Percentiles rank a stretch among this genome's conserved stretches.
phyloP scores from a whole-genome alignment of 345 rosid genomes.

The Hibiscus syriacus region DNA sequence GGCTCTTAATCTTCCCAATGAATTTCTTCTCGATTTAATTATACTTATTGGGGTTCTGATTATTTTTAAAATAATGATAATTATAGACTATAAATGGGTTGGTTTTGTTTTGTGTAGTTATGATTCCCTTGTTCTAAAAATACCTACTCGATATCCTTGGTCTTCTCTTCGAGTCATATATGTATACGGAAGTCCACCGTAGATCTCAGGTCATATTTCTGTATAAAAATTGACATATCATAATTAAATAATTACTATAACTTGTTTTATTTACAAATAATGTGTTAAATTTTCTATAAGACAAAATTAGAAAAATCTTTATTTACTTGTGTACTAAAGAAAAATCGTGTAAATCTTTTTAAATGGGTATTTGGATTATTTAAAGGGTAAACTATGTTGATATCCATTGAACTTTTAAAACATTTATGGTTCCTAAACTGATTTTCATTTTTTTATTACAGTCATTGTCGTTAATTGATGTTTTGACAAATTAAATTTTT shows the following conservation, averaged over 20 bases:
- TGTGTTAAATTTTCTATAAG: no score
- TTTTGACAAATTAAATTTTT: no score
- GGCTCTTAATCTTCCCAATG: not conserved
- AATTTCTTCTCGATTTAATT: not conserved
- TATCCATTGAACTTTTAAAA: no score
- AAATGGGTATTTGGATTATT: no score
- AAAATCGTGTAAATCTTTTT: no score
- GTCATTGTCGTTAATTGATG: no score
- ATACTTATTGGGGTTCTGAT: not conserved
- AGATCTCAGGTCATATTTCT: not conserved
- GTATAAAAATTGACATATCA: not conserved
- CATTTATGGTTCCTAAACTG: no score
- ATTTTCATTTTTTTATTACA: no score
- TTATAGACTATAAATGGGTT: slow-evolving; percentile 4
- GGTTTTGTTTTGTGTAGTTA: not conserved
- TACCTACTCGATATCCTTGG: not conserved
- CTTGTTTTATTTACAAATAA: no score
- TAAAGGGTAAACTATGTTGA: no score
- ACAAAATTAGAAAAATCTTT: no score
- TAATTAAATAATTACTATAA: not conserved
- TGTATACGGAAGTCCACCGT: not conserved
- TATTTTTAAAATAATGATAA: not conserved
- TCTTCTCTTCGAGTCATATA: not conserved
- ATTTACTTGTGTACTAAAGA: no score
- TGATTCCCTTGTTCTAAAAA: slow-evolving; percentile 9